Percentiles rank a stretch among this genome's conserved stretches.
Evolutionary conservation across 192 early-diverging fungal genomes (phyloP).

Genomic region (Rhizophagus prolifer): DNA sequence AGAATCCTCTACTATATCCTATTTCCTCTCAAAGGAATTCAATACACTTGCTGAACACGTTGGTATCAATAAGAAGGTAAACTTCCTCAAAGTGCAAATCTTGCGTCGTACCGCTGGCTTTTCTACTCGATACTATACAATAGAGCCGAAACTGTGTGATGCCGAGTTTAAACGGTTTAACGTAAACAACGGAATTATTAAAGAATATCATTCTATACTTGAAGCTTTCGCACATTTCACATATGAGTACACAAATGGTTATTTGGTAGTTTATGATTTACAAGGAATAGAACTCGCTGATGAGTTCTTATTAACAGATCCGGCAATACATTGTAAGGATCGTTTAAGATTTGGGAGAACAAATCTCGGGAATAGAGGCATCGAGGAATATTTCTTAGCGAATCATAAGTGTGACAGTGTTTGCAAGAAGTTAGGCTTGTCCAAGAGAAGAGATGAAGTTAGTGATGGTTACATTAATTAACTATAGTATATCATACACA

Average conservation of each 20-base stretch:
- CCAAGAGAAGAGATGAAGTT: too few relatives aligned
- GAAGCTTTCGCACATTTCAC: constrained; percentile 26
- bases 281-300: constrained; percentile 19
- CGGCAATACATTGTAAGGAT: constrained; percentile 24
- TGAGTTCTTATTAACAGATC: constrained; percentile 25
- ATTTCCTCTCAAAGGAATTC: constrained; percentile 10
- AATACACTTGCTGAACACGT: constrained; percentile 2
- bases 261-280: constrained; percentile 25
- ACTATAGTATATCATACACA: too few relatives aligned
- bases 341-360: constrained; percentile 10
- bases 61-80: neutral
- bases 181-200: constrained; percentile 14
- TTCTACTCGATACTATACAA: neutral
- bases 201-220: constrained; percentile 1
- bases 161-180: constrained; percentile 13
- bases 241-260: constrained; percentile 11
- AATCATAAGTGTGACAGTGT: constrained; percentile 18
- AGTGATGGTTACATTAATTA: too few relatives aligned
- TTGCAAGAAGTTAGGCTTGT: constrained; percentile 16
- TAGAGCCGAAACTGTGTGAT: neutral
- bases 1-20: constrained; percentile 1
- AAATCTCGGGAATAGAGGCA: constrained; percentile 15
- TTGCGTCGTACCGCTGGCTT: neutral
- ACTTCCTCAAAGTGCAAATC: constrained; percentile 9
- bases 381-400: neutral